Evolutionary conservation across 2,329 filamentous ascomycete genomes (phyloP), one percentile per base, ranked within the genome.

Genomic region (Aspergillus alliaceus): DNA sequence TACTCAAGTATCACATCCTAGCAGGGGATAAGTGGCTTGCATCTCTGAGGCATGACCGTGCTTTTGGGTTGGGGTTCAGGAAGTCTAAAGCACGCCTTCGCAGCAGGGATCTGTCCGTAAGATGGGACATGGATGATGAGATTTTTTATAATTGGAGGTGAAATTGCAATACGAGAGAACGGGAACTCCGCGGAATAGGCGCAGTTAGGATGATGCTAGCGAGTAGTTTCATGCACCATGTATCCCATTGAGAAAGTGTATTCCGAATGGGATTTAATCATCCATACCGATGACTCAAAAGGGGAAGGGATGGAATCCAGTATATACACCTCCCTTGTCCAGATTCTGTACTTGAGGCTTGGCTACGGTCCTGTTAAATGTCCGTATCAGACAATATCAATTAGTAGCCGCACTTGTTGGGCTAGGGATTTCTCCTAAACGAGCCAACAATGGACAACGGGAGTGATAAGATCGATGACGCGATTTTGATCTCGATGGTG

Each of bases 401-500:
- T n/a, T 32, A 20, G 44, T 48, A 31, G 8, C 27, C 14, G 27
- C n/a, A 32, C n/a, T 12, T 20, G 15, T 32, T 27, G n/a, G 4
- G 14, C 22, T 2, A 14, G 42, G 42, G 42, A 27, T 3, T 31
- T 18, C 14, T 27, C 6, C 24, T 15, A 18, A 31, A 31, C 24
- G 15, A 47, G 24, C 15, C n/a, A n/a, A 47, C 25, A 27, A 27
- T 47, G 44, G 44, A 32, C 44, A 27, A 56, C 20, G 24, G 24
- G 24, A 7, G 57, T 47, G 59, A 65, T 63, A 65, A 69, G 68
- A 67, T 66, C 59, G 58, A 72, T 72, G 70, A 67, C 65, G 70
- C 66, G 68, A 72, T 72, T 68, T 67, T 61, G 64, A 68, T 66
- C 64, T 61, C 48, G 61, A 70, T 71, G 64, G 66, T 67, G 67